Base-by-base conservation (phyloP, 2,329 filamentous ascomycete species). In the Tolypocladium paradoxum region DNA sequence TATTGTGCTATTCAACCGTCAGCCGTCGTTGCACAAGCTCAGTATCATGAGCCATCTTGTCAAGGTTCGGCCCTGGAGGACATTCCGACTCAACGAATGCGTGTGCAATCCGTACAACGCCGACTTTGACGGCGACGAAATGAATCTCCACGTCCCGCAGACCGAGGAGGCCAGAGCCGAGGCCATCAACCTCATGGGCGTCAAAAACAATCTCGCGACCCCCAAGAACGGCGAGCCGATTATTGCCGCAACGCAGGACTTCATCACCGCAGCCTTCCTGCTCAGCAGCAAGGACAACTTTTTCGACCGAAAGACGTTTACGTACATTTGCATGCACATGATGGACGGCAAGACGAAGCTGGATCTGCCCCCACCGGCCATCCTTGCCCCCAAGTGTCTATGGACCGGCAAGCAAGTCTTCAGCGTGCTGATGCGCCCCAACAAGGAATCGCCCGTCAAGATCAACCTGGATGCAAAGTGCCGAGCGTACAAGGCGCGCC, bases 341-440 rank as follows among this genome's bases (percentile, higher is more conserved):
- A 84, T 96, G 64, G 85, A 91, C 50, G 85, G 84, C 24, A 80
- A 85, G 54, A 82, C 84, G 7, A 80, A 85, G 18, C 78, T 97
- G 37, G 89, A 96, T 55, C 75, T 99, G 12, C 93, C 93, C 0
- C 87, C 89, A 0, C 93, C 93, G 1, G 83, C 90, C 0, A 84
- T 97, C 43, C 67, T 95, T 57, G 95, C 93, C 58, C 93, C 93
- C 0, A 79, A 90, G 64, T 81, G 84, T 53, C 74, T 96, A 22
- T 99, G 93, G 93, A 99, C 93, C 0, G 93, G 93, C 58, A 99
- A 99, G 69, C 93, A 97, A 65, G 79, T 97, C 1, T 97, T 96
- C 75, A 95, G 88, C 66, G 79, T 97, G 49, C 74, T 97, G 49
- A 82, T 99, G 86, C 82, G 88, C 34, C 92, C 93, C 3, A 96